These are phyloP conservation scores for Dendrocalamus sinicus DNA, from an alignment of 176 grass and related monocot species.

Conservation along the genomic window DNA sequence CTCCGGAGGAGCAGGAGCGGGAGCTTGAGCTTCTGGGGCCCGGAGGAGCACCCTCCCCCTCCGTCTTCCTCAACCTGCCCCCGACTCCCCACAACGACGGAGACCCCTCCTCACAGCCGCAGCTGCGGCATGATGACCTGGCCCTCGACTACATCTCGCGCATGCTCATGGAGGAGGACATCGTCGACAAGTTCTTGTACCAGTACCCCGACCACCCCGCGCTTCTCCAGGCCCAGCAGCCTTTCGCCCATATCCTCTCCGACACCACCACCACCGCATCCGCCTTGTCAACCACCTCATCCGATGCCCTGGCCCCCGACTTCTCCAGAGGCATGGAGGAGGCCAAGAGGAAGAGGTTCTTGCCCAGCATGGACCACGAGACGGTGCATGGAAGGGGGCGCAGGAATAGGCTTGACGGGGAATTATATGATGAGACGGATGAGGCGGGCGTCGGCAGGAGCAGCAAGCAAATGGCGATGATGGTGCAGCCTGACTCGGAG, in stretches of 20 bases:
- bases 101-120: too few species aligned
- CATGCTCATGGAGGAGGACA: constrained; percentile 26
- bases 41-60: background rate
- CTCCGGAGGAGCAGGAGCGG: too few species aligned
- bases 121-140: background rate
- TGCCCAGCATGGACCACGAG: too few species aligned
- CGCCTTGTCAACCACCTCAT: background rate
- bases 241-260: constrained; percentile 35
- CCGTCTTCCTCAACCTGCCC: constrained; percentile 15
- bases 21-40: background rate
- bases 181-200: constrained; percentile 24
- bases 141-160: background rate
- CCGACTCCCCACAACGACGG: background rate
- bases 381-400: too few species aligned
- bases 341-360: too few species aligned
- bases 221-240: background rate
- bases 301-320: background rate
- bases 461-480: constrained; percentile 36
- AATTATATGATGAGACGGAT: too few species aligned
- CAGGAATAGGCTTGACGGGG: too few species aligned
- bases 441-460: constrained; percentile 13
- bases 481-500: background rate
- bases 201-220: constrained; percentile 35
- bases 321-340: too few species aligned
- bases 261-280: background rate